Base-by-base conservation (phyloP, 2,329 filamentous ascomycete genomes). In the Penicillium vulpinum region DNA sequence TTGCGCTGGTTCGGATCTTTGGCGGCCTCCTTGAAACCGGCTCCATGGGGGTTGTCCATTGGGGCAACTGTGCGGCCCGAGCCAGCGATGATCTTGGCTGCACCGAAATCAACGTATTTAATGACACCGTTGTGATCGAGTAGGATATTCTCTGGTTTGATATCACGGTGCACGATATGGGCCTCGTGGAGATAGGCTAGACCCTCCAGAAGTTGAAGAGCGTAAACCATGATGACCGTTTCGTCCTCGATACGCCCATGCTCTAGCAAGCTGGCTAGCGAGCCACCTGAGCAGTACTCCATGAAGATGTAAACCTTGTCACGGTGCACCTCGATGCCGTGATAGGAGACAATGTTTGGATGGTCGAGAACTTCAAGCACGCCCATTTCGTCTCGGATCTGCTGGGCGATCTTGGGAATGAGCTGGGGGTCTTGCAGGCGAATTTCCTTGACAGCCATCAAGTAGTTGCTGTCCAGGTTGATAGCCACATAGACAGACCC, bases 241-340 rank as follows among this genome's bases (percentile, higher is more conserved):
- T 99, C 94, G 70, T 97, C 95, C 78, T 97, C 94, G 62, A 99
- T 97, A 39, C 94, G 89, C 13, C 94, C 94, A 70, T 99, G 93
- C 73, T 99, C 94, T 40, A 99, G 81, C 51, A 99, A 79, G 49
- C 85, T 89, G 40, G 94, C 92, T 47, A 99, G 81, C 16, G 93
- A 97, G 21, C 94, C 94, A 50, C 94, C 93, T 5, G 92, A 95
- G 75, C 94, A 99, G 76, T 96, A 97, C 75, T 99, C 94, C 94
- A 99, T 99, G 73, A 99, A 99, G 65, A 99, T 97, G 76, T 97
- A 99, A n/a, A 99, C 94, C 71, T 96, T 94, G 80, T 99, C 94
- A 61, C 94, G 86, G 76, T 99, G 94, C 3, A 97, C 94, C 75
- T 99, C 94, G 69, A 99, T 97, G 57, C 94, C 94, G 70, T 94